A percentile compares a stretch with the other conserved stretches of the same genome.
These are phyloP conservation scores for Pseudogymnoascus sp. DNA, from an alignment of 2,329 filamentous ascomycete species.

Conservation along the genomic window DNA sequence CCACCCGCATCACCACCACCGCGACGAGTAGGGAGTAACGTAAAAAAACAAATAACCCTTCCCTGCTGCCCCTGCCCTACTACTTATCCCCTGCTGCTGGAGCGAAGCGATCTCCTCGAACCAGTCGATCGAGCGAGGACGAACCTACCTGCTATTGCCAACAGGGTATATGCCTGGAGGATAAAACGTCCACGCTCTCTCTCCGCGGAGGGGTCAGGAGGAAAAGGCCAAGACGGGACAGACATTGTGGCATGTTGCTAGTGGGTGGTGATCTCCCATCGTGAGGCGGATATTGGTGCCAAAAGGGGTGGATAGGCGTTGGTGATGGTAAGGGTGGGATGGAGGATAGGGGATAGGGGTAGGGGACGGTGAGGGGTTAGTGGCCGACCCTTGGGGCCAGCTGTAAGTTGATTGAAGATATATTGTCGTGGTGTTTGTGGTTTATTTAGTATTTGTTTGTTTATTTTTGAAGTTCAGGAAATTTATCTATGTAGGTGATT, in stretches of 20 bases:
- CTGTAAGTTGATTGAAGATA: background rate
- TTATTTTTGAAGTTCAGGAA: too few relatives aligned
- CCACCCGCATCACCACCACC: background rate
- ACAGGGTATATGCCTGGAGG: background rate
- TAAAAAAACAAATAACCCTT: background rate
- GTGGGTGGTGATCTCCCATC: background rate
- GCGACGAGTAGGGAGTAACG: background rate
- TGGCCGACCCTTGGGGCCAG: too few relatives aligned
- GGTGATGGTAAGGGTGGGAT: background rate
- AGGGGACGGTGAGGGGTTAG: background rate
- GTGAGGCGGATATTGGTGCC: background rate
- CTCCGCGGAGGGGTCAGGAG: background rate
- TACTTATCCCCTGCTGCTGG: background rate
- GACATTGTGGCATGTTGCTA: background rate
- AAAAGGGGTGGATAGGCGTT: background rate
- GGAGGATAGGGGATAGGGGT: background rate
- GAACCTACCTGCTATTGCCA: background rate
- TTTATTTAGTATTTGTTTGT: too few relatives aligned
- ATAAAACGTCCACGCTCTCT: background rate
- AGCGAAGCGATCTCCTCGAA: background rate
- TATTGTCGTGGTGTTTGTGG: background rate
- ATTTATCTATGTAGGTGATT: too few relatives aligned
- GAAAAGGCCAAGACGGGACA: background rate
- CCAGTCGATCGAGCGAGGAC: background rate
- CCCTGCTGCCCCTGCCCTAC: background rate